These are phyloP conservation scores for Scutellaria minor DNA, from an alignment of 257 asterid species.

Conservation along the genomic window DNA sequence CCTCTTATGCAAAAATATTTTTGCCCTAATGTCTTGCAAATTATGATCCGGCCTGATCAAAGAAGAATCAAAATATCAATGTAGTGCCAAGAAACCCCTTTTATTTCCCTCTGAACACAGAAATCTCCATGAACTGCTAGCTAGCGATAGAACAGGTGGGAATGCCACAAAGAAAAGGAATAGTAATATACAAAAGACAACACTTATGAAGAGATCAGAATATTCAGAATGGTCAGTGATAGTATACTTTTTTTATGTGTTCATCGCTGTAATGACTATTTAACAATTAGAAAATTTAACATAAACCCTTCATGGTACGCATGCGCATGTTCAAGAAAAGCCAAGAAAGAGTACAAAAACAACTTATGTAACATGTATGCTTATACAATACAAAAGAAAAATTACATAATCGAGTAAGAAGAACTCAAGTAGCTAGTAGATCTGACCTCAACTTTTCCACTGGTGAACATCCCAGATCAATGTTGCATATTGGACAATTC, in stretches of 20 bases:
- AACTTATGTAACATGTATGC: slow-evolving; percentile 10
- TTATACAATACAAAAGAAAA: slow-evolving; percentile 5
- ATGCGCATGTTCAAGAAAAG: slow-evolving; percentile 13
- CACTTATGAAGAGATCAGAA: slow-evolving; percentile 5
- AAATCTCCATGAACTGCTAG: slow-evolving; percentile 19
- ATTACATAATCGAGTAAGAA: not conserved
- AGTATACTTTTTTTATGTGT: not conserved
- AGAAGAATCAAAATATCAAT: slow-evolving; percentile 10
- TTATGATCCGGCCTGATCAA: slow-evolving; percentile 61
- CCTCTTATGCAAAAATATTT: slow-evolving; percentile 64
- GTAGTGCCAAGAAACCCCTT: slow-evolving; percentile 5
- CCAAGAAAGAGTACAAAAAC: slow-evolving; percentile 16
- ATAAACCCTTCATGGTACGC: not conserved
- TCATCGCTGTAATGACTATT: slow-evolving; percentile 5
- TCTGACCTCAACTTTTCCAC: slow-evolving; percentile 67
- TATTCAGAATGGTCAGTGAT: not conserved
- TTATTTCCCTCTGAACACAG: slow-evolving; percentile 12
- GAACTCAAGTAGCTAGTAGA: slow-evolving; percentile 23
- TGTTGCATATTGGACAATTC: slow-evolving; percentile 60
- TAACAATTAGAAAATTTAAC: slow-evolving; percentile 12
- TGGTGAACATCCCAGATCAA: slow-evolving; percentile 61
- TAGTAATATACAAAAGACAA: not conserved
- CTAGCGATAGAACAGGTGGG: not conserved
- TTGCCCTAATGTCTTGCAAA: slow-evolving; percentile 59
- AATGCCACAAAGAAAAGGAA: slow-evolving; percentile 6